phyloP scores from a whole-genome alignment of 345 rosid species.

The Brassica incana region DNA sequence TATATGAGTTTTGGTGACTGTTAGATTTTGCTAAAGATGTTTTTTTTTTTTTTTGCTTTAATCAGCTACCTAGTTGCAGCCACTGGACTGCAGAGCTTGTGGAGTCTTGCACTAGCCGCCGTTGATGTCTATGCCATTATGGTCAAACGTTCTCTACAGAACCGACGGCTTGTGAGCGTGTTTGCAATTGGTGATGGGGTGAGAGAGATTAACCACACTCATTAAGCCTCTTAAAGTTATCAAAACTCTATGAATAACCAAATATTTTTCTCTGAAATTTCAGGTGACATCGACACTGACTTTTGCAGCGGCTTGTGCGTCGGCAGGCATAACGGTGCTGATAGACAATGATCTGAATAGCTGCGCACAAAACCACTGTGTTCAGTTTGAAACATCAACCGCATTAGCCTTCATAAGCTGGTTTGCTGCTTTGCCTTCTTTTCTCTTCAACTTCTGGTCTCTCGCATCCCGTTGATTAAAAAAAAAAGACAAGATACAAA shows the following conservation, averaged over 20 bases:
- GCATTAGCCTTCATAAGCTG: constrained; percentile 79
- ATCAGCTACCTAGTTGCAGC: constrained; percentile 80
- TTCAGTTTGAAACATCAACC: constrained; percentile 66
- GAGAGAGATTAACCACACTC: constrained; percentile 26
- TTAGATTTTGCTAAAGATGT: not conserved
- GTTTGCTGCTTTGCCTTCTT: constrained; percentile 66
- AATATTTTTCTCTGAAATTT: not conserved
- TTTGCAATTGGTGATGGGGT: constrained; percentile 89
- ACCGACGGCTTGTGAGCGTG: constrained; percentile 47
- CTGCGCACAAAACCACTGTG: constrained; percentile 62
- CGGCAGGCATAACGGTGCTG: constrained; percentile 84
- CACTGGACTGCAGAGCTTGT: constrained; percentile 69
- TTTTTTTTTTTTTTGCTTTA: constrained; percentile 1
- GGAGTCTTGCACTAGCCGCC: constrained; percentile 71
- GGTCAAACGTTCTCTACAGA: constrained; percentile 69
- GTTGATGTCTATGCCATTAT: constrained; percentile 65
- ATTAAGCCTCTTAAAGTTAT: not conserved
- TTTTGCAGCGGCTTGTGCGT: constrained; percentile 77
- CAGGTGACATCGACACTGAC: constrained; percentile 81
- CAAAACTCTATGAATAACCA: not conserved
- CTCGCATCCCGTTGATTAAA: constrained; percentile 58
- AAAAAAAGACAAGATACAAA: not conserved
- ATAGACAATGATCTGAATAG: constrained; percentile 55
- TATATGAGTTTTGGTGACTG: not conserved
- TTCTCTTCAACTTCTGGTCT: constrained; percentile 74